A percentile compares a stretch with the other conserved stretches of the same genome.
These are phyloP conservation scores for Alternaria sp. DNA, from an alignment of 2,329 filamentous ascomycete species.

Conservation along the genomic window DNA sequence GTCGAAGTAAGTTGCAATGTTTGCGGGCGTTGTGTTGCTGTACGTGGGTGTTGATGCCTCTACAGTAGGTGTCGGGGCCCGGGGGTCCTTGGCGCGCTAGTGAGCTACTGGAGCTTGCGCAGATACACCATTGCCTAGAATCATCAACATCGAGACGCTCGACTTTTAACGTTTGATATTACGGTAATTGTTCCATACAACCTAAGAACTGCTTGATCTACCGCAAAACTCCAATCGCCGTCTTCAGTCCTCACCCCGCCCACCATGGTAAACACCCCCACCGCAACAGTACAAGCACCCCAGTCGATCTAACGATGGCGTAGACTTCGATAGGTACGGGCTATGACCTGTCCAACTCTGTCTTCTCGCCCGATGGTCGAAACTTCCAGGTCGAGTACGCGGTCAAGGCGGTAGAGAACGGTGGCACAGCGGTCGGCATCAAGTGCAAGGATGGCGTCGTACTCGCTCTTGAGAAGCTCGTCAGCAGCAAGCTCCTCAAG, in stretches of 20 bases:
- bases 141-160: constrained; percentile 30
- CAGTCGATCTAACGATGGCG: constrained; percentile 30
- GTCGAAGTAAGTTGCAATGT: constrained; percentile 1
- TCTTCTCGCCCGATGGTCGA: constrained; percentile 98
- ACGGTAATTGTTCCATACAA: background rate
- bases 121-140: constrained; percentile 44
- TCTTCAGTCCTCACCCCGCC: constrained; percentile 7
- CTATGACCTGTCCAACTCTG: constrained; percentile 99
- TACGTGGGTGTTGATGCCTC: constrained; percentile 1
- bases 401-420: constrained; percentile 97
- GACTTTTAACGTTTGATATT: constrained; percentile 8
- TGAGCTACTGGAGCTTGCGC: constrained; percentile 37
- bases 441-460: constrained; percentile 97
- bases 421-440: constrained; percentile 94
- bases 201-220: background rate
- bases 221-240: background rate
- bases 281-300: constrained; percentile 13
- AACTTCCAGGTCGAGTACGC: constrained; percentile 99
- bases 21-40: background rate
- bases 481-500: constrained; percentile 94
- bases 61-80: background rate
- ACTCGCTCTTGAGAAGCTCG: constrained; percentile 94
- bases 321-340: constrained; percentile 99
- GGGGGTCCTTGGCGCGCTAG: constrained; percentile 28
- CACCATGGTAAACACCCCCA: constrained; percentile 43